A percentile compares a stretch with the other conserved stretches of the same genome.
Evolutionary conservation across 2,329 filamentous ascomycete genomes (phyloP).

Genomic region (Aspergillus tamarii): DNA sequence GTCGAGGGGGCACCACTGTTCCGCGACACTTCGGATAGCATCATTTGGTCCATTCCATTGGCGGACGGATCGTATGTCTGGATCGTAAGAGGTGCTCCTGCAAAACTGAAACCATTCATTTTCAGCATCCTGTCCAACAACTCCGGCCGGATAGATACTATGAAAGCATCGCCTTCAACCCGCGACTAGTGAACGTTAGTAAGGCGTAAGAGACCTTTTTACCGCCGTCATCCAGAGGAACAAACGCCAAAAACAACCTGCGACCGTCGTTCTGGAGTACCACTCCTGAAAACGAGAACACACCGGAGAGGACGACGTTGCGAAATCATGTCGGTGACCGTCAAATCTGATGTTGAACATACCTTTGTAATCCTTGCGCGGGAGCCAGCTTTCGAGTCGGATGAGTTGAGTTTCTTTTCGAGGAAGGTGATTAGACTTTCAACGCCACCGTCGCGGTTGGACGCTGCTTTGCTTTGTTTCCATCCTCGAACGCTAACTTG

Average conservation of each 20-base stretch:
- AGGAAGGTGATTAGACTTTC: constrained; percentile 68
- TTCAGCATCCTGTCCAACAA: constrained; percentile 68
- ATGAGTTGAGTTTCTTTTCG: constrained; percentile 67
- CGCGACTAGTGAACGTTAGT: constrained; percentile 74
- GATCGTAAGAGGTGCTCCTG: constrained; percentile 62
- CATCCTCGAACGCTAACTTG: constrained; percentile 61
- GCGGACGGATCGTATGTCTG: constrained; percentile 49
- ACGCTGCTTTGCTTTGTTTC: constrained; percentile 68
- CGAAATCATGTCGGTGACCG: constrained; percentile 45
- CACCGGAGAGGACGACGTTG: constrained; percentile 40
- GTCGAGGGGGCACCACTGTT: constrained; percentile 48
- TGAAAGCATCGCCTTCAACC: constrained; percentile 68
- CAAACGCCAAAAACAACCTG: constrained; percentile 33
- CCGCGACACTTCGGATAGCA: constrained; percentile 30
- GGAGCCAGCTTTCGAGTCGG: constrained; percentile 54
- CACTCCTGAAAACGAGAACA: constrained; percentile 47
- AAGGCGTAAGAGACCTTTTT: constrained; percentile 56
- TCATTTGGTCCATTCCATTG: constrained; percentile 26
- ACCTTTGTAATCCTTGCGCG: constrained; percentile 74
- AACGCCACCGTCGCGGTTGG: constrained; percentile 68
- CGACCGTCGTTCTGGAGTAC: constrained; percentile 48
- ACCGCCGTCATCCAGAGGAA: constrained; percentile 43
- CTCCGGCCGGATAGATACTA: constrained; percentile 67
- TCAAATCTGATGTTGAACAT: constrained; percentile 58
- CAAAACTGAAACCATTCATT: constrained; percentile 70